Base-by-base conservation (phyloP, 495 filamentous ascomycete species). In the Hypomontagnella submonticulosa region DNA sequence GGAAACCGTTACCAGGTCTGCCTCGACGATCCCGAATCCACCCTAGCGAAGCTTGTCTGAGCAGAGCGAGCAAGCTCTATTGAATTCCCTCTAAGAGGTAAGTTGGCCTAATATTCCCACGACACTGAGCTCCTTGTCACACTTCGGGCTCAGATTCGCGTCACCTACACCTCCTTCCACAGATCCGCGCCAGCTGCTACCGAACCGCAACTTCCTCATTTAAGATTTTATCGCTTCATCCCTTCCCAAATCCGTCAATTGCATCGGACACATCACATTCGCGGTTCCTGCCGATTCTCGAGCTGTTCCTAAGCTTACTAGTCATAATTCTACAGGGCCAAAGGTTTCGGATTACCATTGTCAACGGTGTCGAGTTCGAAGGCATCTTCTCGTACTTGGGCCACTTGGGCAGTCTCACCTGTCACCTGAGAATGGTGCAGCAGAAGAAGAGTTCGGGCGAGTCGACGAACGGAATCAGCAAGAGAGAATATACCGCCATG, bases 341-440 rank as follows among this genome's bases (percentile, higher is more conserved):
- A 58, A 77, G 79, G 57, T 82, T 89, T 51, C 86, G 84, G 23
- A 79, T 96, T 66, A 89, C 86, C 11, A 83, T 90, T 11, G 86
- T 85, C 66, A 87, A 79, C 68, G 88, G 89, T 59, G 89, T 92
- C 56, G 85, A 88, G 63, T 95, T 87, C 76, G 86, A 86, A 40
- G 91, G 91, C 64, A 84, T 88, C 57, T 90, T 89, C 72, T 85
- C 83, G 40, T 85, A 85, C 37, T 85, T 83, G 13, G 82, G 79
- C 49, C 85, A 85, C 37, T 85, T 83, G 13, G 82, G 79, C 49
- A 83, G 89, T 53, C 79, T 86, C 12, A 82, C 81, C 46, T 90
- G 91, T 73, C 77, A 85, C 55, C 83, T 97, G 58, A 96, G 91
- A 81, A 94, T 93, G 92, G 90, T 91, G 27, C 88, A 89, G 75